Percentiles rank a stretch among this genome's conserved stretches.
These are phyloP conservation scores for Linum trigynum DNA, from an alignment of 345 rosid genomes.

Conservation along the genomic window DNA sequence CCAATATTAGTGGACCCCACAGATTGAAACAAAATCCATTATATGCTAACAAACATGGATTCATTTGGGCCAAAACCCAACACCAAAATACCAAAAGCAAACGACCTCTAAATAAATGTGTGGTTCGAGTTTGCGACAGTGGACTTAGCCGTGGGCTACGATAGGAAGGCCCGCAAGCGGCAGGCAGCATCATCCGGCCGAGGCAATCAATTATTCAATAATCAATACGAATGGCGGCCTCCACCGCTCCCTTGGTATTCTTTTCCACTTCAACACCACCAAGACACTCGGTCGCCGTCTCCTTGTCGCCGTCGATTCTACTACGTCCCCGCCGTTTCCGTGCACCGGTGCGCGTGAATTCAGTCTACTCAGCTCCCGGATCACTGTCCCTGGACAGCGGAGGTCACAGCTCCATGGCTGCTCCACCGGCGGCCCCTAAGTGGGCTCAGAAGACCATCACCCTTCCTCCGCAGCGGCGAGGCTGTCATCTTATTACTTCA, in stretches of 20 bases:
- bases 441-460: constrained; percentile 93
- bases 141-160: too few relatives aligned
- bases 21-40: too few relatives aligned
- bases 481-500: constrained; percentile 86
- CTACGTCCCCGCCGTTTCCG: neutral
- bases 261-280: neutral
- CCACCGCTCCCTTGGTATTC: neutral
- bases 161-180: too few relatives aligned
- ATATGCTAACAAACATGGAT: too few relatives aligned
- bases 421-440: constrained; percentile 38
- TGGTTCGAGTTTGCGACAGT: too few relatives aligned
- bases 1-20: too few relatives aligned
- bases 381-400: constrained; percentile 27
- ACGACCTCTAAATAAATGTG: too few relatives aligned
- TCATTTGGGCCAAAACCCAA: too few relatives aligned
- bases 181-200: too few relatives aligned
- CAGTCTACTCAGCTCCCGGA: constrained; percentile 21
- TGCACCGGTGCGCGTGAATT: constrained; percentile 23
- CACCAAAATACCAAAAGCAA: too few relatives aligned
- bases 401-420: constrained; percentile 37
- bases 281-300: neutral
- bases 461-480: constrained; percentile 66
- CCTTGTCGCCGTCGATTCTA: neutral
- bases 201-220: too few relatives aligned
- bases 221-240: neutral